Percentiles rank a stretch among this genome's conserved stretches.
phyloP scores from a whole-genome alignment of 352 stramenopile species.

The Hyaloperonospora arabidopsidis region DNA sequence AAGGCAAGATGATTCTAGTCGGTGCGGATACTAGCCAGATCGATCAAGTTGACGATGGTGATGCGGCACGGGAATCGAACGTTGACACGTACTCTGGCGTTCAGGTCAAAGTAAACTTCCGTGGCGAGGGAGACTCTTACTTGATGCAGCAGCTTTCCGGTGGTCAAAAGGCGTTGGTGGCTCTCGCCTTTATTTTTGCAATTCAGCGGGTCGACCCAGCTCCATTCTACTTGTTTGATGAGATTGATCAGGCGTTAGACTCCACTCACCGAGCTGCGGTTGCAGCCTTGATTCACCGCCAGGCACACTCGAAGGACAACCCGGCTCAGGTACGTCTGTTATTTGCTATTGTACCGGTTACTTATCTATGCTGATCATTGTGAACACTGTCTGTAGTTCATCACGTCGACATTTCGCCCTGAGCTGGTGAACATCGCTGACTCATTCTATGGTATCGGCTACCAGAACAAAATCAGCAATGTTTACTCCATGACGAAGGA shows the following conservation, averaged over 20 bases:
- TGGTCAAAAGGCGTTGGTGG: slow-evolving; percentile 98
- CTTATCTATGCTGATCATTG: slow-evolving; percentile 5
- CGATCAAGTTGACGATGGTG: slow-evolving; percentile 9
- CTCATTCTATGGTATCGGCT: slow-evolving; percentile 96
- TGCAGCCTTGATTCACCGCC: slow-evolving; percentile 93
- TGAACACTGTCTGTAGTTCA: slow-evolving; percentile 62
- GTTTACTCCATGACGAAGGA: slow-evolving; percentile 92
- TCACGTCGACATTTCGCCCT: slow-evolving; percentile 99
- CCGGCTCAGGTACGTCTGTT: slow-evolving; percentile 85
- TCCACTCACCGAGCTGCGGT: slow-evolving; percentile 96
- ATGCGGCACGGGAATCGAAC: slow-evolving; percentile 27
- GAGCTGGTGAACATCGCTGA: slow-evolving; percentile 97
- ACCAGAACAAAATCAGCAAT: slow-evolving; percentile 98
- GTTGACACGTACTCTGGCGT: slow-evolving; percentile 95
- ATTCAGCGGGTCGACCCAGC: slow-evolving; percentile 98
- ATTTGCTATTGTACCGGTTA: background rate
- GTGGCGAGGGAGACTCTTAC: slow-evolving; percentile 91
- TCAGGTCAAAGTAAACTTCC: slow-evolving; percentile 98
- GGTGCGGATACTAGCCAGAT: slow-evolving; percentile 51
- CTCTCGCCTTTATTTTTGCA: slow-evolving; percentile 99
- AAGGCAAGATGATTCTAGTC: slow-evolving; percentile 96
- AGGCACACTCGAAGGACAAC: slow-evolving; percentile 92
- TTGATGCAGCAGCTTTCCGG: slow-evolving; percentile 98
- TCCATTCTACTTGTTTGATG: slow-evolving; percentile 99
- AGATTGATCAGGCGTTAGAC: slow-evolving; percentile 99